These are phyloP conservation scores for Emergomyces orientalis DNA, from an alignment of 2,329 filamentous ascomycete genomes.

Conservation along the genomic window DNA sequence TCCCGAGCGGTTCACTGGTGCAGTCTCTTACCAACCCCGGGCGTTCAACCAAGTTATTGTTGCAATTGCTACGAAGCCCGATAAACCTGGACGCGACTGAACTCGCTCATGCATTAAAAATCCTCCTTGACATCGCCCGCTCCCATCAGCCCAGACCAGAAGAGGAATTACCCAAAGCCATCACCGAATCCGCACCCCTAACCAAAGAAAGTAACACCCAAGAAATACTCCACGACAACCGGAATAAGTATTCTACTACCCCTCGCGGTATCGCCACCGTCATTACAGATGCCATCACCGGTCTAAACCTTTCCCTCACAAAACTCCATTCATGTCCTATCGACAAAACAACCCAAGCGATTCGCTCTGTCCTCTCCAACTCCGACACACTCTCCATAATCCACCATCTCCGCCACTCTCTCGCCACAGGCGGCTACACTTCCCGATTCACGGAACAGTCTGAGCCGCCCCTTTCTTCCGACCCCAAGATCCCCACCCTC, in stretches of 20 bases:
- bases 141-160: constrained; percentile 23
- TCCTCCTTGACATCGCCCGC: constrained; percentile 33
- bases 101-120: constrained; percentile 31
- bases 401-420: constrained; percentile 36
- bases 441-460: constrained; percentile 35
- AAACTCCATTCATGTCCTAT: constrained; percentile 30
- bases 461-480: constrained; percentile 28
- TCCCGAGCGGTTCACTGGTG: constrained; percentile 33
- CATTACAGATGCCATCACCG: constrained; percentile 30
- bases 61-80: constrained; percentile 29
- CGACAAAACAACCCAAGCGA: constrained; percentile 23
- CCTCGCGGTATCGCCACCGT: constrained; percentile 11
- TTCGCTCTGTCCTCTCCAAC: constrained; percentile 32
- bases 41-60: constrained; percentile 30
- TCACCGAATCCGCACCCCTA: constrained; percentile 23
- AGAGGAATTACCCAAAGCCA: constrained; percentile 26
- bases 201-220: constrained; percentile 11
- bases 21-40: constrained; percentile 34
- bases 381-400: constrained; percentile 33
- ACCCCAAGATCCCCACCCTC: constrained; percentile 30
- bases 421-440: constrained; percentile 35
- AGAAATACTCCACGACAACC: constrained; percentile 14
- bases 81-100: constrained; percentile 31
- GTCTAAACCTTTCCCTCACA: constrained; percentile 30
- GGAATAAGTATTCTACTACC: not conserved